Evolutionary conservation across 352 stramenopile species (phyloP), one percentile per base, ranked within the genome.

Genomic region (Globisporangium iwayamae): DNA sequence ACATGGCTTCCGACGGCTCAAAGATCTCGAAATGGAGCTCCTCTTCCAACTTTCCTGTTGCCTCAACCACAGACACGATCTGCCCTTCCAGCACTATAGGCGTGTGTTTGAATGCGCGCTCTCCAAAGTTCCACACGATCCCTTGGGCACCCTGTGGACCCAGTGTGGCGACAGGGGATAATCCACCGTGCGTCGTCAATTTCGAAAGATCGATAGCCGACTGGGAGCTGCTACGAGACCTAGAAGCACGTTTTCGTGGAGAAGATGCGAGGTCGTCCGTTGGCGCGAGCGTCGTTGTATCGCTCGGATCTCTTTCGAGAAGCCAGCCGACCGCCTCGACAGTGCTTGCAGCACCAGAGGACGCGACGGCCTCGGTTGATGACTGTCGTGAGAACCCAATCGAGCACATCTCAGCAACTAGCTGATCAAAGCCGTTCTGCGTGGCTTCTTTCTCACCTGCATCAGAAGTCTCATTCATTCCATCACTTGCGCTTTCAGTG

Each of bases 121-220:
- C 75, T 0, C 84, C 84, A 63, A 93, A 78, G 64, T 93, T 93
- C 84, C 84, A 93, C 9, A 76, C 77, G 28, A 90, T 25, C 10
- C 78, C 75, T 56, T 93, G 81, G 10, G 78, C 79, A 25, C 83
- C 83, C 25, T 87, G 73, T 13, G 72, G 68, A 25, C 74, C 71
- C n/a, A 90, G 66, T 28, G 75, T 85, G 9, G 72, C 81, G 30
- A 65, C 64, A 36, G 75, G 73, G 52, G 56, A 70, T 20, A 78
- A 66, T 1, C 41, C 16, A 16, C 22, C 36, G 20, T 46, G 14
- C 34, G 36, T 13, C 5, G 11, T 14, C 41, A 41, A 28, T 38
- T 41, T 43, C 32, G 18, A 4, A 1, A n/a, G 10, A 1, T 34
- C 52, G 13, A 0, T 58, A n/a, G 6, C 32, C 20, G 60, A 66